Evolutionary conservation across 2,329 filamentous ascomycete species (phyloP).

Genomic region (Exophiala viscosa): DNA sequence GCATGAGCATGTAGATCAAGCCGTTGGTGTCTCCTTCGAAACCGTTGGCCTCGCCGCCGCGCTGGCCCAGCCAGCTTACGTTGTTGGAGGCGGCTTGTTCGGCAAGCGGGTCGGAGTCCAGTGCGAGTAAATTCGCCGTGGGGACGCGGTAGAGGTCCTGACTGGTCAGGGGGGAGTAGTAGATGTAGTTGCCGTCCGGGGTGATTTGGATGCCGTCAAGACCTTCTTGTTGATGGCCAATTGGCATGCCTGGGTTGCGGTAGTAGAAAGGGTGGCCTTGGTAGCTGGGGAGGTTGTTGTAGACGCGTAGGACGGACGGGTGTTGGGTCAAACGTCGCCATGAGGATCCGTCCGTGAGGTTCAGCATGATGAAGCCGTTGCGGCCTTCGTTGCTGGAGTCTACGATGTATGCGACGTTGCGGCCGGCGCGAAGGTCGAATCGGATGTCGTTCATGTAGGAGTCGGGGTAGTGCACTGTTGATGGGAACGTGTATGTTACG

Average conservation of each 20-base stretch:
- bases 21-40: conserved; percentile 45
- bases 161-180: conserved; percentile 42
- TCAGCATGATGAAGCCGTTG: conserved; percentile 44
- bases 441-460: conserved; percentile 48
- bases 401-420: conserved; percentile 45
- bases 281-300: conserved; percentile 35
- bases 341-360: conserved; percentile 25
- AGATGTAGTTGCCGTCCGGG: conserved; percentile 38
- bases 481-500: conserved; percentile 42
- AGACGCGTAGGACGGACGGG: conserved; percentile 27
- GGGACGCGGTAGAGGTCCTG: conserved; percentile 35
- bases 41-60: conserved; percentile 46
- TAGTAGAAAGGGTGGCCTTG: conserved; percentile 36
- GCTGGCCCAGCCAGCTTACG: conserved; percentile 44
- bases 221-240: conserved; percentile 33
- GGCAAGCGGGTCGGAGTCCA: conserved; percentile 33
- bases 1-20: conserved; percentile 47
- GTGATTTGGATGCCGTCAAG: conserved; percentile 36
- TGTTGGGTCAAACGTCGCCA: conserved; percentile 26
- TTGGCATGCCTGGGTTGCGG: conserved; percentile 24
- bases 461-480: conserved; percentile 44
- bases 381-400: conserved; percentile 47
- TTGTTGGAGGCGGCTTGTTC: conserved; percentile 44
- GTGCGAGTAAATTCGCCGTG: conserved; percentile 36
- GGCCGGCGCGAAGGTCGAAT: conserved; percentile 44